Evolutionary conservation across 352 stramenopile species (phyloP).

Genomic region (Globisporangium paroecandrum): DNA sequence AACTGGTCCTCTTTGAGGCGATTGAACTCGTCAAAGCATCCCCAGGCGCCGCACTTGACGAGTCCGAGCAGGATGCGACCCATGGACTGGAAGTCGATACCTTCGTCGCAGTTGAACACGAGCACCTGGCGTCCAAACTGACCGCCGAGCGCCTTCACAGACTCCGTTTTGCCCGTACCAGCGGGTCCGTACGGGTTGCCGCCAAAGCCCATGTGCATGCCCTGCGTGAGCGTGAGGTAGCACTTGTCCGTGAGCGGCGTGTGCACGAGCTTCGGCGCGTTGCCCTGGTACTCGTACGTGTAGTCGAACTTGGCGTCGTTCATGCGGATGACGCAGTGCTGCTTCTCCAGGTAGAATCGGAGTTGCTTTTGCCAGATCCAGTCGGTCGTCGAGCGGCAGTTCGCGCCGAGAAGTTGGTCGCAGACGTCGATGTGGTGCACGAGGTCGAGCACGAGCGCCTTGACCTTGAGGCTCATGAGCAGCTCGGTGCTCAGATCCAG

Average conservation of each 20-base stretch:
- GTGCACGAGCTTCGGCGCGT: conserved; percentile 91
- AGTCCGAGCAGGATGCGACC: conserved; percentile 94
- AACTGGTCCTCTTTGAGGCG: conserved; percentile 93
- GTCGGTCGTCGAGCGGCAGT: conserved; percentile 53
- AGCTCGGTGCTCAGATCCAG: conserved; percentile 84
- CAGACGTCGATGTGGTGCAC: conserved; percentile 96
- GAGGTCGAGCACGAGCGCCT: conserved; percentile 92
- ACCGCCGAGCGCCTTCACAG: conserved; percentile 90
- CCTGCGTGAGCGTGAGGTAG: conserved; percentile 93
- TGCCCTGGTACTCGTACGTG: conserved; percentile 95
- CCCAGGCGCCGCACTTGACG: conserved; percentile 93
- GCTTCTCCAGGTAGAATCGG: conserved; percentile 86
- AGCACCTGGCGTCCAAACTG: conserved; percentile 91
- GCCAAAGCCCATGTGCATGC: conserved; percentile 91
- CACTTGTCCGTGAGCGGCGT: conserved; percentile 94
- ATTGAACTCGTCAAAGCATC: conserved; percentile 98
- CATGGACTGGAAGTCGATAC: conserved; percentile 94
- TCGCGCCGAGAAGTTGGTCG: conserved; percentile 75
- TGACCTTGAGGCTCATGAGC: conserved; percentile 93
- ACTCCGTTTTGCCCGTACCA: conserved; percentile 94
- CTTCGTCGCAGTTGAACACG: conserved; percentile 94
- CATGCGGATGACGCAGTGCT: conserved; percentile 60
- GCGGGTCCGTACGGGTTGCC: conserved; percentile 93
- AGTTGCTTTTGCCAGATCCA: conserved; percentile 95
- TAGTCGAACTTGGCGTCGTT: conserved; percentile 88